A percentile compares a stretch with the other conserved stretches of the same genome.
Evolutionary conservation across 2,329 filamentous ascomycete species (phyloP).

Genomic region (Diaporthe australafricana): DNA sequence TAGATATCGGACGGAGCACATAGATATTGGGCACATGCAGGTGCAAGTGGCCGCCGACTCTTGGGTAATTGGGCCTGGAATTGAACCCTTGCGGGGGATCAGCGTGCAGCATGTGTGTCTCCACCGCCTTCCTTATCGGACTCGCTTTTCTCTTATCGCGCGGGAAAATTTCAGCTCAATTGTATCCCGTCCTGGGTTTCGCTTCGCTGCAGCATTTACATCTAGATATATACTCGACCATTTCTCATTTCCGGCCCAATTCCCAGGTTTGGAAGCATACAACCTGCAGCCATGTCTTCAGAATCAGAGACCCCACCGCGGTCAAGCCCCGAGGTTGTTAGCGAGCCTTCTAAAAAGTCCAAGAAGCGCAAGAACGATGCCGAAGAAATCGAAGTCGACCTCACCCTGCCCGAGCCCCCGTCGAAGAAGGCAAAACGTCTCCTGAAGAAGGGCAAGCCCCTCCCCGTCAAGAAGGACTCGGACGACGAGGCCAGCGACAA

Average conservation of each 20-base stretch:
- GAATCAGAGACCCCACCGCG: conserved; percentile 25
- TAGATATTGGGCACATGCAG: too few species aligned
- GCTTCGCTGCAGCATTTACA: background rate
- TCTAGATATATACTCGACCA: background rate
- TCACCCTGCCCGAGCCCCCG: conserved; percentile 89
- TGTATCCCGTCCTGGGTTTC: background rate
- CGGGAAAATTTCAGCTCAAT: conserved; percentile 24
- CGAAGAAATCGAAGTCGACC: conserved; percentile 88
- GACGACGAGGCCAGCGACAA: conserved; percentile 54
- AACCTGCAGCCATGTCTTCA: conserved; percentile 14
- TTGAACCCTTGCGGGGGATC: conserved; percentile 15
- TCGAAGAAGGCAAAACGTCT: conserved; percentile 94
- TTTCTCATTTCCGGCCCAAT: background rate
- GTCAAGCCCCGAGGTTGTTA: conserved; percentile 37
- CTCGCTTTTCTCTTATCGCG: background rate
- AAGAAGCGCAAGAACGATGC: conserved; percentile 80
- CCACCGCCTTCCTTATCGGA: conserved; percentile 25
- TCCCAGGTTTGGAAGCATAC: background rate
- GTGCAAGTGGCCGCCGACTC: background rate
- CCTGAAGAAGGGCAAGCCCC: conserved; percentile 83
- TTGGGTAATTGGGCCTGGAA: background rate
- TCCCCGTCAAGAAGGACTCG: conserved; percentile 58
- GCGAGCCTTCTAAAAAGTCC: conserved; percentile 41
- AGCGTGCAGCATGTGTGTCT: background rate
- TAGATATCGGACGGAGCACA: too few species aligned